phyloP scores from a whole-genome alignment of 306 rosid genomes.

The Pterocarpus macrocarpus region DNA sequence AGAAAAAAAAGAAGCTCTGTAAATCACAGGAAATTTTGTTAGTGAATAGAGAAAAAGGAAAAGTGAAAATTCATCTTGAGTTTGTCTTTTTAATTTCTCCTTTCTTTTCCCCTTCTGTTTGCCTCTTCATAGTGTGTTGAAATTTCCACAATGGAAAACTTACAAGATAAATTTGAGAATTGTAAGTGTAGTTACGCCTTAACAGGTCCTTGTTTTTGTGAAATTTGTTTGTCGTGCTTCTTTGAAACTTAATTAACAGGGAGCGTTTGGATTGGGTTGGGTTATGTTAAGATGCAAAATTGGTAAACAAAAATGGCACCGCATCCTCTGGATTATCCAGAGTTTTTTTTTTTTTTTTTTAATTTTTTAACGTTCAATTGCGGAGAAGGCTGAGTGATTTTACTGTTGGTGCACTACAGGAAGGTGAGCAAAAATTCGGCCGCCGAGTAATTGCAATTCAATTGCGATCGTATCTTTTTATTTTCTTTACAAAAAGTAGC shows the following conservation, averaged over 20 bases:
- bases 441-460: constrained; percentile 5
- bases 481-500: constrained; percentile 32
- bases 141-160: background rate
- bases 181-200: background rate
- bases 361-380: background rate
- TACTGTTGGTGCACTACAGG: constrained; percentile 6
- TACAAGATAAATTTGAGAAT: background rate
- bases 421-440: constrained; percentile 7
- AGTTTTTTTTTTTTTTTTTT: background rate
- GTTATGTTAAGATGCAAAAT: constrained; percentile 16
- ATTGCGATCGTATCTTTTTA: background rate
- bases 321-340: background rate
- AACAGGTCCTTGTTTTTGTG: background rate
- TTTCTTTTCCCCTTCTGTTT: background rate
- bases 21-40: constrained; percentile 75
- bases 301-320: constrained; percentile 11
- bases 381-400: background rate
- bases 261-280: background rate
- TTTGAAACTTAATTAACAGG: background rate
- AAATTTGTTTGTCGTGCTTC: background rate
- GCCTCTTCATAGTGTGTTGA: background rate
- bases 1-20: constrained; percentile 44
- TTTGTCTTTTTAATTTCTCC: background rate
- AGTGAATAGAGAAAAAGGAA: constrained; percentile 54
- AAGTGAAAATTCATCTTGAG: constrained; percentile 46